Percentiles rank a stretch among this genome's conserved stretches.
These are phyloP conservation scores for Chlamydomonas incerta DNA, from an alignment of 139 green algal species.

Conservation along the genomic window DNA sequence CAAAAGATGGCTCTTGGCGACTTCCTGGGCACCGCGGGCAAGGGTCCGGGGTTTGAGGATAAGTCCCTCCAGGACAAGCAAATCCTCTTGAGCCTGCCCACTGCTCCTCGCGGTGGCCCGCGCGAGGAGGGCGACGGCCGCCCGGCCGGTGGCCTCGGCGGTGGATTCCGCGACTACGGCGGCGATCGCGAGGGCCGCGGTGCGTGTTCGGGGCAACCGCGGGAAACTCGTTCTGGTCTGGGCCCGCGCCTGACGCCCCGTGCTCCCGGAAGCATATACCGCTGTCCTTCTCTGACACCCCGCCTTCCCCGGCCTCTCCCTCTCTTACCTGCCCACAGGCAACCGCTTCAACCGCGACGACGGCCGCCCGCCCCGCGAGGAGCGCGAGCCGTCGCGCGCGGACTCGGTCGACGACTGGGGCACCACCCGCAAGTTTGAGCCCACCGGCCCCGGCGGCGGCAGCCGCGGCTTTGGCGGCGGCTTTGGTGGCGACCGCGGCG, in stretches of 20 bases:
- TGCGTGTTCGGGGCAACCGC: neutral
- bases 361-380: conserved; percentile 30
- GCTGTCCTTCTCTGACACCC: too few species aligned
- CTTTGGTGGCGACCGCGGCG: neutral
- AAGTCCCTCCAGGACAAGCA: conserved; percentile 52
- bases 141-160: conserved; percentile 60
- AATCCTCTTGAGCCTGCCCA: conserved; percentile 72
- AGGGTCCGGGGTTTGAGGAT: neutral
- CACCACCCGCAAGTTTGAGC: conserved; percentile 73
- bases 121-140: conserved; percentile 62
- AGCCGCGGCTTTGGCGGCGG: conserved; percentile 26
- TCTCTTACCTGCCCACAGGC: neutral
- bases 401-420: conserved; percentile 85
- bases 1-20: conserved; percentile 73
- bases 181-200: conserved; percentile 57
- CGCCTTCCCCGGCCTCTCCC: neutral
- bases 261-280: neutral
- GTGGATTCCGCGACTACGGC: conserved; percentile 83
- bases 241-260: neutral
- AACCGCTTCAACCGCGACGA: neutral
- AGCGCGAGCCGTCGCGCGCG: conserved; percentile 76
- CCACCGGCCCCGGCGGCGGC: conserved; percentile 53
- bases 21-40: conserved; percentile 61
- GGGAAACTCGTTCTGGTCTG: too few species aligned
- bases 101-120: conserved; percentile 58